phyloP scores from a whole-genome alignment of 1,284 basidiomycete species.

The Rhodotorula sp. region DNA sequence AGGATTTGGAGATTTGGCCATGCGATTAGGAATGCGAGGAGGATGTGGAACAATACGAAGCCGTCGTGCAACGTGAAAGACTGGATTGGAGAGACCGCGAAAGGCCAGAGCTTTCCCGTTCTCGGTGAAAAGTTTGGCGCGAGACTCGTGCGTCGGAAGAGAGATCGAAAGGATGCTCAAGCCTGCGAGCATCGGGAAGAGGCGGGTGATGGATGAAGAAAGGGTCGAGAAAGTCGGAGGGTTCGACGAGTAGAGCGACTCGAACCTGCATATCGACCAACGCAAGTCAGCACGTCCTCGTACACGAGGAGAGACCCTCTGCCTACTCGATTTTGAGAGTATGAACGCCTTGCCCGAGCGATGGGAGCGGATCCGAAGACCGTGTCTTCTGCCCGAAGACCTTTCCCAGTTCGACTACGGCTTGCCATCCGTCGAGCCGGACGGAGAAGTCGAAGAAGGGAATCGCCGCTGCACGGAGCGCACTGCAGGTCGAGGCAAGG shows the following conservation, averaged over 20 bases:
- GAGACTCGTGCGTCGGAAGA: background rate
- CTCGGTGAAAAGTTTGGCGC: background rate
- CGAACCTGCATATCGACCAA: background rate
- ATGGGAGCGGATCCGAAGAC: background rate
- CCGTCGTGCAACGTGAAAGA: background rate
- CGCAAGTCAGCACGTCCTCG: background rate
- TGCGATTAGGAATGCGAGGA: background rate
- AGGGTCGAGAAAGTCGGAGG: background rate
- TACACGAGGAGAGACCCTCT: background rate
- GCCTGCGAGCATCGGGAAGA: background rate
- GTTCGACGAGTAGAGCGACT: background rate
- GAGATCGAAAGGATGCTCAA: background rate
- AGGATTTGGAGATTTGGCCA: background rate
- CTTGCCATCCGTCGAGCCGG: background rate
- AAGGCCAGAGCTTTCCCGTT: background rate
- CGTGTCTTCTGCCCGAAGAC: background rate
- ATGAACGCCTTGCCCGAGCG: background rate
- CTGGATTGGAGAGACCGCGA: background rate
- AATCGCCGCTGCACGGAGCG: background rate
- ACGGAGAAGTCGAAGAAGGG: background rate
- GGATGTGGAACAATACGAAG: conserved; percentile 20
- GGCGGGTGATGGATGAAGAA: background rate
- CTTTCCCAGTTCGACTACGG: background rate
- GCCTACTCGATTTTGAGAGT: background rate
- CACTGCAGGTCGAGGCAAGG: background rate